These are phyloP conservation scores for Priceomyces medius DNA, from an alignment of 805 yeast genomes.

Conservation along the genomic window DNA sequence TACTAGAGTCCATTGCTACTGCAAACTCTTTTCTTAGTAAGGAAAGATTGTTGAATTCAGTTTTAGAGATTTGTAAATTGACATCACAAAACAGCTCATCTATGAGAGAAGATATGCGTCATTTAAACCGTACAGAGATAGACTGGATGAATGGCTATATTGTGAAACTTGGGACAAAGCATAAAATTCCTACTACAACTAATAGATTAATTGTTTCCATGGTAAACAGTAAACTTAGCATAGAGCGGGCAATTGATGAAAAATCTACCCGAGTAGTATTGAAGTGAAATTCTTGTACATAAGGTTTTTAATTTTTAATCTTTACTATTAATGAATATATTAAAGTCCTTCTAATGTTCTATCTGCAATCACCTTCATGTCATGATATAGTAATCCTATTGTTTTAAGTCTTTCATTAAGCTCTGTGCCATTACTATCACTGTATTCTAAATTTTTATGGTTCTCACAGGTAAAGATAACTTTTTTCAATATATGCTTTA, in stretches of 20 bases:
- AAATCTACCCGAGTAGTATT: constrained; percentile 7
- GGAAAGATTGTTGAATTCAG: constrained; percentile 33
- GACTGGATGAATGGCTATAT: constrained; percentile 83
- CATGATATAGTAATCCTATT: constrained; percentile 25
- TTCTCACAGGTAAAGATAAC: constrained; percentile 22
- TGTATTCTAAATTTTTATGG: constrained; percentile 15
- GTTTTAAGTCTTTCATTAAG: constrained; percentile 17
- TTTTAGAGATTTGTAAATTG: constrained; percentile 25
- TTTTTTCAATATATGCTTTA: constrained; percentile 33
- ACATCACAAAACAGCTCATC: constrained; percentile 64
- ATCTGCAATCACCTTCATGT: constrained; percentile 25
- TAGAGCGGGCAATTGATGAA: constrained; percentile 27
- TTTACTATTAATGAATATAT: background rate
- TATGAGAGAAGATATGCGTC: constrained; percentile 66
- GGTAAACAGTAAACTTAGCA: constrained; percentile 39
- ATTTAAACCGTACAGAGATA: constrained; percentile 66
- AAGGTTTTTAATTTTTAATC: background rate
- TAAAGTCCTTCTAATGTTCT: constrained; percentile 8
- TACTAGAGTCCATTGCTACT: constrained; percentile 27
- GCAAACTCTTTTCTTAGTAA: constrained; percentile 29
- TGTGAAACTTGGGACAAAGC: constrained; percentile 50
- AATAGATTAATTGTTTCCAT: constrained; percentile 48
- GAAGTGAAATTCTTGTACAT: constrained; percentile 3
- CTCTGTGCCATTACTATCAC: constrained; percentile 14
- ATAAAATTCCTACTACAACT: constrained; percentile 43